A percentile compares a stretch with the other conserved stretches of the same genome.
Evolutionary conservation across 2,329 filamentous ascomycete genomes (phyloP).

Genomic region (Phialophora chinensis): DNA sequence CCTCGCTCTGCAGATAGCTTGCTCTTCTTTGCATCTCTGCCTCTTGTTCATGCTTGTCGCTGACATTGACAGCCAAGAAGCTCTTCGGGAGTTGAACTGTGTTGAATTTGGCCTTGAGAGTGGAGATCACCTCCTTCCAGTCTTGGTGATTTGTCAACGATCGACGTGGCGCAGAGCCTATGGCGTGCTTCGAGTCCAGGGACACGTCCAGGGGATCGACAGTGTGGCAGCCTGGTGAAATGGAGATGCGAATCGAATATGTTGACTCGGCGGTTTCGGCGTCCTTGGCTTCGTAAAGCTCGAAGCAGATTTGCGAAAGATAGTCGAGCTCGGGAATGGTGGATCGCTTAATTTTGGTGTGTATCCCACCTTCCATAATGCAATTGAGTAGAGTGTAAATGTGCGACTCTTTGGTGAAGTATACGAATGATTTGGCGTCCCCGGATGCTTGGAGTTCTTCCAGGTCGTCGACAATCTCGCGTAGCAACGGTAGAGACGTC

Average conservation of each 20-base stretch:
- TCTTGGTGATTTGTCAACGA: slow-evolving; percentile 89
- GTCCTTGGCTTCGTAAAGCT: slow-evolving; percentile 94
- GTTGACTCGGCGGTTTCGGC: slow-evolving; percentile 78
- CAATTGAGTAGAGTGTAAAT: slow-evolving; percentile 98
- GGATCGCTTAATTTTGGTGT: slow-evolving; percentile 94
- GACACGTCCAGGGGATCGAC: slow-evolving; percentile 96
- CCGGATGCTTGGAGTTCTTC: slow-evolving; percentile 96
- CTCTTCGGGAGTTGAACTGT: slow-evolving; percentile 67
- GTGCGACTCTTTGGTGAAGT: slow-evolving; percentile 99
- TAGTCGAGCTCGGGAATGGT: slow-evolving; percentile 98
- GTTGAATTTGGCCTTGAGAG: slow-evolving; percentile 90
- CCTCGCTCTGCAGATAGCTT: slow-evolving; percentile 33
- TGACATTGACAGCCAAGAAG: slow-evolving; percentile 59
- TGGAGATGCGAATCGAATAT: slow-evolving; percentile 95
- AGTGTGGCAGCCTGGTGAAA: slow-evolving; percentile 94
- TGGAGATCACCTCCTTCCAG: slow-evolving; percentile 98
- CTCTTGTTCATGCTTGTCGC: slow-evolving; percentile 53
- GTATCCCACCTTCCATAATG: slow-evolving; percentile 93
- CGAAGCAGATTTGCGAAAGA: slow-evolving; percentile 95
- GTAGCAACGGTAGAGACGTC: slow-evolving; percentile 89
- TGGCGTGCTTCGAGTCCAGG: slow-evolving; percentile 94
- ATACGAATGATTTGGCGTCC: slow-evolving; percentile 94
- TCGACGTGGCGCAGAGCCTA: slow-evolving; percentile 87
- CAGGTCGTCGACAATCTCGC: slow-evolving; percentile 94
- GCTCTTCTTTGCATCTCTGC: slow-evolving; percentile 37